Base-by-base conservation (phyloP, 345 rosid genomes). In the Anastatica hierochuntica region DNA sequence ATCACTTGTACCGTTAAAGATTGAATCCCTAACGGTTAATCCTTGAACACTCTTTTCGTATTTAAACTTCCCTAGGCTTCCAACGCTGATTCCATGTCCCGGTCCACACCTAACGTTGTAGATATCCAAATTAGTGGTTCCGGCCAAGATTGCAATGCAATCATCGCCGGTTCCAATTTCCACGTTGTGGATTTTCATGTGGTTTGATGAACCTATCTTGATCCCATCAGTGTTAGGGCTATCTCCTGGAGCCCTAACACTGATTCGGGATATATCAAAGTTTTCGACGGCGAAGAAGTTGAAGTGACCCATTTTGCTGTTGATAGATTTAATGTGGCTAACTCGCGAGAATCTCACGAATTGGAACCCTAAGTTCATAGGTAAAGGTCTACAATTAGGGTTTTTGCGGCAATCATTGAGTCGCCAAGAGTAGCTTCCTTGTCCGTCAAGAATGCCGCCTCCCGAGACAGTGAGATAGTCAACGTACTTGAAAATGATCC, bases 141-240 rank as follows among this genome's bases (percentile, higher is more conserved):
- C 68, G 3, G 53, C 4, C 43, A 64, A 48, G 27, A 64, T 56
- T 5, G 69, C 69, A 5, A 64, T 56, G 29, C 69, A 64, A 9
- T 64, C 69, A 6, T 64, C 69, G 1, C 69, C 69, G 4, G 69
- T 64, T 18, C 44, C 63, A 7, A 64, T 64, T 1, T 29, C 11
- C 0, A 48, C 39, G 6, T 64, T 3, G 10, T 41, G 5, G 29
- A 64, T 64, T 18, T 15, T 40, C 15, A 64, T 30, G 19, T 49
- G 14, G 16, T 9, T 41, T 0, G 64, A 58, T 4, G 0, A n/a
- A 9, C 70, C 64, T 19, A 66, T 66, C 47, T 66, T 68, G 63
- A 68, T 68, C 5, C 67, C 72, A 3, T 68, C 72, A 1, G 72
- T 68, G 21, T 68, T 68, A 47, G 67, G 72, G 21, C 72, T 68